Conservation (phyloP, 495 filamentous ascomycete genomes). For the Penicillium manginii region DNA sequence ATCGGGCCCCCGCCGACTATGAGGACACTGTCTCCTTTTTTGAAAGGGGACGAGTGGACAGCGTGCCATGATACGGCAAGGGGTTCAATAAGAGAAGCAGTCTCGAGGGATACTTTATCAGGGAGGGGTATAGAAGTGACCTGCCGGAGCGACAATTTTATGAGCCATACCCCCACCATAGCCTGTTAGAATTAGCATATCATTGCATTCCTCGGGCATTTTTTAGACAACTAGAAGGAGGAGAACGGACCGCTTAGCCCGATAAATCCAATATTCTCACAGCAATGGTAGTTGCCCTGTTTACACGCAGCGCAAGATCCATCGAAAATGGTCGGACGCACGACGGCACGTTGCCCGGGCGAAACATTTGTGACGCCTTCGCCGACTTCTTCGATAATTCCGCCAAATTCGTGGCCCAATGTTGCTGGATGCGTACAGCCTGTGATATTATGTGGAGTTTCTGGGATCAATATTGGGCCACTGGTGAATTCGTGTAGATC, state of each 20-base stretch:
- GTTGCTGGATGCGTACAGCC: conserved; percentile 54
- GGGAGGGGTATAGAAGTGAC: conserved; percentile 34
- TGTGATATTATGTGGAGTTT: conserved; percentile 57
- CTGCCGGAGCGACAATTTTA: conserved; percentile 30
- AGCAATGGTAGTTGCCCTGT: conserved; percentile 58
- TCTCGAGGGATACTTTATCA: conserved; percentile 20
- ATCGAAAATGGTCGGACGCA: conserved; percentile 66
- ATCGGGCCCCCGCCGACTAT: conserved; percentile 64
- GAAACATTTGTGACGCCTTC: conserved; percentile 51
- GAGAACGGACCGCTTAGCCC: conserved; percentile 53
- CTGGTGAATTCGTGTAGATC: conserved; percentile 29
- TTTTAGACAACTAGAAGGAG: neutral
- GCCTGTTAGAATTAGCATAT: conserved; percentile 14
- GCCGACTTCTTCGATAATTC: conserved; percentile 61
- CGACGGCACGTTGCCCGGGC: conserved; percentile 54
- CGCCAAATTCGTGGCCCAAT: conserved; percentile 65
- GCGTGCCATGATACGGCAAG: conserved; percentile 67
- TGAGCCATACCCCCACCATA: conserved; percentile 34
- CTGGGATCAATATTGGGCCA: conserved; percentile 58
- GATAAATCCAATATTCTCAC: conserved; percentile 64
- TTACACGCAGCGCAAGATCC: conserved; percentile 56
- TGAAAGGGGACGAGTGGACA: conserved; percentile 52
- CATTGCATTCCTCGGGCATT: neutral
- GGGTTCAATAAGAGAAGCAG: conserved; percentile 59
- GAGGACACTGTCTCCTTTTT: conserved; percentile 48